phyloP scores from a whole-genome alignment of 2,329 filamentous ascomycete species.

The Fusarium newnesense region DNA sequence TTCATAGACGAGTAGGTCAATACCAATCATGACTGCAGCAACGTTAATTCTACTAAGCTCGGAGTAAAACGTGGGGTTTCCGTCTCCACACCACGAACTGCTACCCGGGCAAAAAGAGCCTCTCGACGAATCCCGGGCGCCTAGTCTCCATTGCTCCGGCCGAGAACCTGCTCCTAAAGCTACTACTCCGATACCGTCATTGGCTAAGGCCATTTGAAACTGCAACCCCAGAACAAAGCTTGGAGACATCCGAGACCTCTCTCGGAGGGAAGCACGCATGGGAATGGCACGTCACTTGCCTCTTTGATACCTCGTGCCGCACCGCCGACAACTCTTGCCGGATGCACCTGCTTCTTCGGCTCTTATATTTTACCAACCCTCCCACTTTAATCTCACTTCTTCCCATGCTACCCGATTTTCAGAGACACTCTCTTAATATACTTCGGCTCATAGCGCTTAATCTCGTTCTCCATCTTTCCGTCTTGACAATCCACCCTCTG shows the following conservation, averaged over 20 bases:
- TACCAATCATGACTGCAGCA: neutral
- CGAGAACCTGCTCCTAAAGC: conserved; percentile 9
- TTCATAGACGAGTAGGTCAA: neutral
- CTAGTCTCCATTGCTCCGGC: conserved; percentile 43
- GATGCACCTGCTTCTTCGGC: conserved; percentile 5
- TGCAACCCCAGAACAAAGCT: neutral
- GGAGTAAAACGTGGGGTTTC: conserved; percentile 6
- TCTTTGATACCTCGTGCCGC: conserved; percentile 36
- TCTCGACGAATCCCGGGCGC: conserved; percentile 3
- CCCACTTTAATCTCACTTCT: neutral
- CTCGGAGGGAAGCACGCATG: conserved; percentile 17
- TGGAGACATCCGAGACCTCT: conserved; percentile 6
- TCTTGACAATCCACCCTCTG: conserved; percentile 14
- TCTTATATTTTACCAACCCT: conserved; percentile 10
- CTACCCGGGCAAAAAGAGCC: conserved; percentile 3
- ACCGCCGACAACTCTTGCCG: conserved; percentile 29
- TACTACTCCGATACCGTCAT: conserved; percentile 14
- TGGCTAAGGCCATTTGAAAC: conserved; percentile 8
- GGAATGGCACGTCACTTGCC: conserved; percentile 38
- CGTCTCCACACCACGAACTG: conserved; percentile 18
- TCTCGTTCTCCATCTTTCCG: conserved; percentile 16
- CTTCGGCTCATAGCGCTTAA: neutral
- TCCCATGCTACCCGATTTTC: neutral
- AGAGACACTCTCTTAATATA: neutral
- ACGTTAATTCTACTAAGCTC: neutral